A percentile compares a stretch with the other conserved stretches of the same genome.
These are phyloP conservation scores for Emericellopsis terricola DNA, from an alignment of 495 filamentous ascomycete species.

Conservation along the genomic window DNA sequence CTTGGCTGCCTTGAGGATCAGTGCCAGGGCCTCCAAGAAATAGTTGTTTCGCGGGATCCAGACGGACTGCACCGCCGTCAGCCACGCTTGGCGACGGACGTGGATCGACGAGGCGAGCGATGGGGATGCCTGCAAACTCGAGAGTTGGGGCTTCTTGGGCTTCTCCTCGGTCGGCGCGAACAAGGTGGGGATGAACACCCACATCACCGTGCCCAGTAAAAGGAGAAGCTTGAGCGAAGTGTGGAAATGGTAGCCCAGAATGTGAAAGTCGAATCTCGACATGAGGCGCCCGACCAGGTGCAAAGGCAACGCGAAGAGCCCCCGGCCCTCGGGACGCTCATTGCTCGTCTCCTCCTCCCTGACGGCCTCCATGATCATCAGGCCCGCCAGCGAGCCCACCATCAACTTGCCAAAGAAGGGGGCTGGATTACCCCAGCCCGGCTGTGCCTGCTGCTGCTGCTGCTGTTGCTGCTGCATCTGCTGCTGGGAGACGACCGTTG, in stretches of 20 bases:
- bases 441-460: conserved; percentile 23
- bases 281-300: conserved; percentile 27
- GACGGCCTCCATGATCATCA: conserved; percentile 79
- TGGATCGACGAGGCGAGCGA: conserved; percentile 69
- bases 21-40: conserved; percentile 64
- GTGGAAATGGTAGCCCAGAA: conserved; percentile 28
- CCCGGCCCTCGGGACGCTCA: conserved; percentile 43
- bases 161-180: conserved; percentile 32
- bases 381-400: conserved; percentile 75
- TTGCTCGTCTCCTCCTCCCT: conserved; percentile 34
- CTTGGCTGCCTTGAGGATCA: conserved; percentile 63
- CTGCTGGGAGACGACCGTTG: conserved; percentile 24
- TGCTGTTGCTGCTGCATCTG: conserved; percentile 19
- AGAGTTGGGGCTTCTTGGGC: conserved; percentile 15
- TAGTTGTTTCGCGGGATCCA: conserved; percentile 85
- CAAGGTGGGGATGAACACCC: conserved; percentile 47
- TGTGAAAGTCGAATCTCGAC: conserved; percentile 19
- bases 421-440: conserved; percentile 20
- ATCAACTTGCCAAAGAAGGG: conserved; percentile 57
- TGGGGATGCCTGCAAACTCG: conserved; percentile 34
- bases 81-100: conserved; percentile 77
- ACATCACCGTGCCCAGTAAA: conserved; percentile 46
- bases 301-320: conserved; percentile 50
- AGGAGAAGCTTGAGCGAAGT: conserved; percentile 39
- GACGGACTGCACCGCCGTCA: conserved; percentile 85